Evolutionary conservation across 169 alveolate genomes (phyloP), one percentile per base, ranked within the genome.

Genomic region (Plasmodium chabaudi): DNA sequence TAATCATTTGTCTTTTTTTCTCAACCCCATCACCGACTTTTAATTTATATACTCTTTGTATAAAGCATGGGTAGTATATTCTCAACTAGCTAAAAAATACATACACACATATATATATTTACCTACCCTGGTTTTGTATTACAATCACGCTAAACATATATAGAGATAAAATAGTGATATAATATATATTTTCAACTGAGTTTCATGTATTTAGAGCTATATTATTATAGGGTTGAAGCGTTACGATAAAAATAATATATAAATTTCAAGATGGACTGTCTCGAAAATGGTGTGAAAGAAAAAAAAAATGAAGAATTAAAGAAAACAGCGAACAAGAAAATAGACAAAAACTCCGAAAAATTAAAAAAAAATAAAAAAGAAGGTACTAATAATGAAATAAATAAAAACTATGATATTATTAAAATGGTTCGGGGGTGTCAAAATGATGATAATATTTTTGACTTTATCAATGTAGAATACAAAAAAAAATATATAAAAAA

Each of bases 381-480:
- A 6, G 42, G 4, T 6, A 44, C 7, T 39, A 13, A 27, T 9
- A 46, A 3, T 9, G 60, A 12, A 10, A 68, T 19, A 53, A 6
- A 68, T 53, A 42, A 44, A 10, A 23, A 25, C 12, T 13, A n/a
- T 9, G 77, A 42, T 4, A 10, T 65, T 6, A 44, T 68, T 12
- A 68, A n/a, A 19, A 53, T 6, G 6, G 51, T 68, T 9, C 34
- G 51, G 9, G 46, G 12, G 46, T 68, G 77, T 27, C 46, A 68
- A 5, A 17, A 44, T 10, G 59, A 21, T 15, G 77, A 68, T 25
- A 68, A 27, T 53, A 68, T 68, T 27, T 68, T 68, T 57, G 77
- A 68, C 2, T 68, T 68, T 44, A 68, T 68, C 51, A 57, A 68
- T 44, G 23, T 1, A 51, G 19, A 51, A 51, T 51, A 13, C 19